Evolutionary conservation across 345 rosid species (phyloP).

Genomic region (Hibiscus syriacus): DNA sequence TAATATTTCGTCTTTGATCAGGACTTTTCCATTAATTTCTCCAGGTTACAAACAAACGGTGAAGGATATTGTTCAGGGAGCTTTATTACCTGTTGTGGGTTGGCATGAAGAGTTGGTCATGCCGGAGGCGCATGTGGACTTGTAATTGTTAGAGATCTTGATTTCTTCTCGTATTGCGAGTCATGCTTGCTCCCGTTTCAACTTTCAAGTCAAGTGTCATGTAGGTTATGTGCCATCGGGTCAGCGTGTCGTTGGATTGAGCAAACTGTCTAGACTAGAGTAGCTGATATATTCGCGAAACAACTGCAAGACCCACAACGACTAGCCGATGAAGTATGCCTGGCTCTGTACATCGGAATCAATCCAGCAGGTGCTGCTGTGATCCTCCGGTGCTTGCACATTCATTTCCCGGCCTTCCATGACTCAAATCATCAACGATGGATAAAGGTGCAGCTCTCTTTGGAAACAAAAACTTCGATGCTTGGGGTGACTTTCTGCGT

Average conservation of each 20-base stretch:
- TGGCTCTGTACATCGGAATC: slow-evolving; percentile 66
- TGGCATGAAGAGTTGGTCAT: no score
- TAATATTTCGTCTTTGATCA: neutral
- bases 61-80: no score
- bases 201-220: slow-evolving; percentile 71
- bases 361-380: slow-evolving; percentile 85
- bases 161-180: slow-evolving; percentile 85
- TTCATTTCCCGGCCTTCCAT: slow-evolving; percentile 29
- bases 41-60: slow-evolving; percentile 86
- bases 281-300: slow-evolving; percentile 78
- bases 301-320: slow-evolving; percentile 83
- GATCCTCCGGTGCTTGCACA: slow-evolving; percentile 71
- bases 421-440: slow-evolving; percentile 49
- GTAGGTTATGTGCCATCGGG: slow-evolving; percentile 82
- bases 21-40: neutral
- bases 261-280: slow-evolving; percentile 94
- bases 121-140: slow-evolving; percentile 90
- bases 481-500: slow-evolving; percentile 65
- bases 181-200: slow-evolving; percentile 91
- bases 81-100: no score
- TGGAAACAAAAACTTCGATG: slow-evolving; percentile 49
- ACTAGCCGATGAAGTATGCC: slow-evolving; percentile 65
- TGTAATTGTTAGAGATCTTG: slow-evolving; percentile 79
- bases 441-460: slow-evolving; percentile 36
- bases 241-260: slow-evolving; percentile 72